Base-by-base conservation (phyloP, 306 rosid genomes). In the Rubus parviflorus region DNA sequence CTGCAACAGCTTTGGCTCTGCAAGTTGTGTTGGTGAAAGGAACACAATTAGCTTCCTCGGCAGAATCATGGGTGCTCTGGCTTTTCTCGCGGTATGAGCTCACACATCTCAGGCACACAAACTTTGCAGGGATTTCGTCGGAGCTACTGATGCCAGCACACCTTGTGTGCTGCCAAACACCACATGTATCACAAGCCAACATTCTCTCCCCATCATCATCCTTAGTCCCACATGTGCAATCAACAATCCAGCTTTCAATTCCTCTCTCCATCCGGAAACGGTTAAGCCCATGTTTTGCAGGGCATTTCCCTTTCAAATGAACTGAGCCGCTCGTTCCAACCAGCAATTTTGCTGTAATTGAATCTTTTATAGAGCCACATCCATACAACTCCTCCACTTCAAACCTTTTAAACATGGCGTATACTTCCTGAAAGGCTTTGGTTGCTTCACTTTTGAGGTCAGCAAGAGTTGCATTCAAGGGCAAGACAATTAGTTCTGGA, bases 191-290 rank as follows among this genome's bases (percentile, higher is more conserved):
- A 85, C 97, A 91, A 65, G 90, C 94, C 40, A 91, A 70, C 97
- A 91, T 91, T 60, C 81, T 87, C 70, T 91, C 97, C 20, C 97
- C 97, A 75, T 91, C 92, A 63, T 91, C 97, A 48, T 91, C 97
- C 84, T 80, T 86, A 3, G 97, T 89, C 64, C 97, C 97, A 52
- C 94, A 91, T 4, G 52, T 54, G 79, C 97, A 91, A 77, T 88
- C 89, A 45, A 91, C 97, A 25, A 79, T 89, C 97, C 97, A 91
- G 9, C 56, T 77, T 76, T 91, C 92, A 7, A 85, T 78, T 64
- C 94, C 94, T 20, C 97, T 77, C 70, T 91, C 97, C 97, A 83
- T 85, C 45, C 92, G 80, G 75, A 84, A 91, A 0, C 88, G 84
- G 73, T 13, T 82, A 19, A 89, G 84, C 42, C 92, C 89, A 25